Evolutionary conservation across 305 asterid genomes (phyloP).

Genomic region (Fraxinus angustifolia): DNA sequence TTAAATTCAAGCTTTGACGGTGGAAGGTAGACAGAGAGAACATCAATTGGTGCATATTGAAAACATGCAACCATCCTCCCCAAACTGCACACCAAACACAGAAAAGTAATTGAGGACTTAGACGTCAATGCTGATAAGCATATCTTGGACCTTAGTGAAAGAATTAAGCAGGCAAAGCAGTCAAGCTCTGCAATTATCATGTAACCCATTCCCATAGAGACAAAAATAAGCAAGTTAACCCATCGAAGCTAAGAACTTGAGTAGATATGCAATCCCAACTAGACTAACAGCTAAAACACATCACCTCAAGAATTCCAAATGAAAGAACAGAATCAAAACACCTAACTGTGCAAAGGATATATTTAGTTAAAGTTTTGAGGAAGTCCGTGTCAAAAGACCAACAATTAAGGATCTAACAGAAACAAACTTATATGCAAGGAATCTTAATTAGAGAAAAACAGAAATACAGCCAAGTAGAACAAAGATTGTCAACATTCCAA

Average conservation of each 20-base stretch:
- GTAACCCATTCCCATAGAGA: not conserved
- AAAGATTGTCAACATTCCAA: not conserved
- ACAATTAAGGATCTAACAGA: not conserved
- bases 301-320: not conserved
- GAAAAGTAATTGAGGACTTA: constrained; percentile 19
- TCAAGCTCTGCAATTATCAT: not conserved
- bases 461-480: constrained; percentile 1
- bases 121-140: constrained; percentile 10
- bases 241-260: not conserved
- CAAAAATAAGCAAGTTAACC: constrained; percentile 2
- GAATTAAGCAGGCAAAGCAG: constrained; percentile 17
- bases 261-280: constrained; percentile 14
- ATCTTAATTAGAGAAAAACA: not conserved
- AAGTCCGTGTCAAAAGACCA: not conserved
- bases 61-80: constrained; percentile 87
- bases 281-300: constrained; percentile 8
- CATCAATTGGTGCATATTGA: constrained; percentile 66
- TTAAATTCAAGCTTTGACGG: constrained; percentile 64
- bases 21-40: constrained; percentile 74
- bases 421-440: not conserved
- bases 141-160: constrained; percentile 13
- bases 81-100: constrained; percentile 45
- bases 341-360: not conserved
- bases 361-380: not conserved
- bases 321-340: not conserved